These are phyloP conservation scores for Zymoseptoria tritici DNA, from an alignment of 2,329 filamentous ascomycete species.

Conservation along the genomic window DNA sequence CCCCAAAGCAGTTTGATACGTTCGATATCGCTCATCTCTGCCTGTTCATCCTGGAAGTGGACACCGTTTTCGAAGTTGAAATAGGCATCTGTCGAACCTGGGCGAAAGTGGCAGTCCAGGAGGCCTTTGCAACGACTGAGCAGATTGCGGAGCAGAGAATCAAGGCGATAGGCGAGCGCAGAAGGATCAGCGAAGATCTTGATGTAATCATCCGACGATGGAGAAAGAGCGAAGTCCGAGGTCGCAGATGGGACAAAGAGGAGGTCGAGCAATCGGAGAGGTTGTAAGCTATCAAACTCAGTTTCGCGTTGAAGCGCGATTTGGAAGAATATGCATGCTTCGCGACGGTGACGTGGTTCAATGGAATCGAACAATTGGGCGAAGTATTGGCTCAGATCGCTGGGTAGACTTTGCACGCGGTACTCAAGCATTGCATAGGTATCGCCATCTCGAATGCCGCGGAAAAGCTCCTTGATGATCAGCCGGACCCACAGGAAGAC, in stretches of 20 bases:
- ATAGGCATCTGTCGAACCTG: background rate
- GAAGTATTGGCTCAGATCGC: slow-evolving; percentile 7
- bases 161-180: slow-evolving; percentile 2
- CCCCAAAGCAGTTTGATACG: background rate
- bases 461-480: slow-evolving; percentile 1
- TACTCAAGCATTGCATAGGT: background rate
- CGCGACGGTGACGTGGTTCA: slow-evolving; percentile 1
- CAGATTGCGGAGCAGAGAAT: slow-evolving; percentile 2
- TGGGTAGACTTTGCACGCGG: slow-evolving; percentile 1
- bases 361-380: slow-evolving; percentile 4
- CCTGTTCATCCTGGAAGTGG: background rate
- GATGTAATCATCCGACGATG: background rate
- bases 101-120: slow-evolving; percentile 4
- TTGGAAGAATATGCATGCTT: slow-evolving; percentile 5
- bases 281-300: slow-evolving; percentile 3
- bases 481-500: slow-evolving; percentile 3
- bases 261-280: slow-evolving; percentile 5
- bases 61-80: background rate
- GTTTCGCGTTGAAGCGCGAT: slow-evolving; percentile 5
- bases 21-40: background rate
- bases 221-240: slow-evolving; percentile 2
- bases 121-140: slow-evolving; percentile 9
- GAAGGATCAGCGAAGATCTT: background rate
- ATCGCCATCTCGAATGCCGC: slow-evolving; percentile 8
- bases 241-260: slow-evolving; percentile 2